Evolutionary conservation across 495 filamentous ascomycete species (phyloP), one percentile per base, ranked within the genome.

Genomic region (Penicillium cosmopolitanum): DNA sequence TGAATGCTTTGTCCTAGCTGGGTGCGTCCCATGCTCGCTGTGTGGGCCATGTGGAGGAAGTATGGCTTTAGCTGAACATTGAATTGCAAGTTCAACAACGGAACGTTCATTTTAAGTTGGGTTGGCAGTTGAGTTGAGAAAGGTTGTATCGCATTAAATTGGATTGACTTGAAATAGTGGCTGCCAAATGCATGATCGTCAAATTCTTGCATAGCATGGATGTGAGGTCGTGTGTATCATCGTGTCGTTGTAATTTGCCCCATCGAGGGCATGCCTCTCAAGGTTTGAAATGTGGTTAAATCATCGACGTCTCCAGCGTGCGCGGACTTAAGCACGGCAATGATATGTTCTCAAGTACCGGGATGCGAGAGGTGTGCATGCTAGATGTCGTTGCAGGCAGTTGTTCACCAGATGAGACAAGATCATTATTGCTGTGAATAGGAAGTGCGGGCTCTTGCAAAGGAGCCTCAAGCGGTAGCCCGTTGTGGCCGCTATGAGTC

Each of bases 401-500:
- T 4, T 33, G 38, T 16, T 31, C 15, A 47, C 57, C 51, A 12
- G 48, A 55, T 7, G 52, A 47, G 7, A 15, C 21, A 7, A 62
- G 56, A 34, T 62, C 50, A 7, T 58, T 21, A 16, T 40, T 12
- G 16, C 42, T n/a, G 16, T 56, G 36, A 33, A 47, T 2, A 33
- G 46, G 19, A 18, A 57, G 23, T 4, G 42, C 3, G 3, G 42
- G 16, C 42, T 64, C 58, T 31, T 61, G 53, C 13, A 53, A 53
- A 12, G 60, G 50, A 9, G 58, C 15, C 4, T 72, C 66, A 9
- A 73, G 23, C 44, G 71, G 50, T 16, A 78, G 21, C 28, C 75
- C 76, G 34, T 72, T 74, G 56, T 82, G 80, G 46, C 80, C 80
- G 46, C 65, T 74, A 54, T 84, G 81, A 3, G 78, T 81, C 9